Conservation (phyloP, 257 asterid genomes). For the Primulina tabacum region DNA sequence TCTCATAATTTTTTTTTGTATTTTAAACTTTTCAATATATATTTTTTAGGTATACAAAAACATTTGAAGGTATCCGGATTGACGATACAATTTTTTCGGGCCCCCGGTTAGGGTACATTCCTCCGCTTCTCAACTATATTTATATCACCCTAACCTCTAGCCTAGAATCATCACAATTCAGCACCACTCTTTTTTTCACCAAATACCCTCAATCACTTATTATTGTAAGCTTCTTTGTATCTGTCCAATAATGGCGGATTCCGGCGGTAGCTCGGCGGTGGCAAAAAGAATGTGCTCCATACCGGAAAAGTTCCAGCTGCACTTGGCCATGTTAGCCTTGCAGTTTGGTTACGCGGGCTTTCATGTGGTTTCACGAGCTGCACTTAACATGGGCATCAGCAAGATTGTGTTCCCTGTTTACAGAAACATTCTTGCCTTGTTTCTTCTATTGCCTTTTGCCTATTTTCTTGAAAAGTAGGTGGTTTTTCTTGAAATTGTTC, state of each 20-base stretch:
- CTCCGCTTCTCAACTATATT: constrained; percentile 39
- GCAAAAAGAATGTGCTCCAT: constrained; percentile 58
- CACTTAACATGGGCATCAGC: constrained; percentile 99
- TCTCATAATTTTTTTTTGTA: no score
- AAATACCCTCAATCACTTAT: neutral
- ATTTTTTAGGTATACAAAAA: no score
- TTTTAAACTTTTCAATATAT: no score
- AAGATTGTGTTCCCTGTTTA: constrained; percentile 93
- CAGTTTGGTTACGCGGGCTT: constrained; percentile 98
- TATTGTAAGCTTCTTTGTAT: neutral
- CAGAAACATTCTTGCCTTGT: constrained; percentile 84
- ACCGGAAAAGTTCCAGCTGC: constrained; percentile 86
- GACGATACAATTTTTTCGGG: constrained; percentile 38
- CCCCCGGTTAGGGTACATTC: constrained; percentile 38
- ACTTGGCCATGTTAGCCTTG: constrained; percentile 77
- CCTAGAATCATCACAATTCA: constrained; percentile 30
- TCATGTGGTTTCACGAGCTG: constrained; percentile 87
- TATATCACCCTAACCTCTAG: constrained; percentile 59
- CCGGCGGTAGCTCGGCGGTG: constrained; percentile 37
- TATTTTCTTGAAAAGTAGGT: constrained; percentile 88
- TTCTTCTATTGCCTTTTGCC: constrained; percentile 91
- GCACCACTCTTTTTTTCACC: constrained; percentile 3
- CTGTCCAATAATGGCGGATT: constrained; percentile 56
- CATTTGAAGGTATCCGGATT: no score
- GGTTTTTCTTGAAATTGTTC: neutral